Percentiles rank a stretch among this genome's conserved stretches.
Conservation (phyloP, 2,329 filamentous ascomycete genomes). For the Clarireedia hainanense region DNA sequence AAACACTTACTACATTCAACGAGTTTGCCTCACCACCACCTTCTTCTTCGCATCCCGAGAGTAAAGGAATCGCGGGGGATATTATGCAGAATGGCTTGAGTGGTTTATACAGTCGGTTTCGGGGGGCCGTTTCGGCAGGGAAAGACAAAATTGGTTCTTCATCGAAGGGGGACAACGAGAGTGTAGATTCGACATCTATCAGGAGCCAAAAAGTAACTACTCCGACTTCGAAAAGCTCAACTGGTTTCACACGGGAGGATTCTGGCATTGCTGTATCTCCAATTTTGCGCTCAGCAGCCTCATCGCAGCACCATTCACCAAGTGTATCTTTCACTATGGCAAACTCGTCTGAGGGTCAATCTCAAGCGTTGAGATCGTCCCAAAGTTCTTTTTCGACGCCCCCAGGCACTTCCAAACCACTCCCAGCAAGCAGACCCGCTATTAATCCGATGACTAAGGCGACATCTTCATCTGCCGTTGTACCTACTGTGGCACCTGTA, state of each 20-base stretch:
- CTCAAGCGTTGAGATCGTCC: slow-evolving; percentile 27
- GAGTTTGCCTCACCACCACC: slow-evolving; percentile 71
- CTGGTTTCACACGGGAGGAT: slow-evolving; percentile 35
- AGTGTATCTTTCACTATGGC: slow-evolving; percentile 24
- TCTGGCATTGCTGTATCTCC: slow-evolving; percentile 32
- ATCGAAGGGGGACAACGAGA: slow-evolving; percentile 34
- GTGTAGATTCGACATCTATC: slow-evolving; percentile 36
- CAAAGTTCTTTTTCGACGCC: slow-evolving; percentile 25
- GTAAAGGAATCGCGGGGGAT: slow-evolving; percentile 63
- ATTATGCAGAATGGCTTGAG: slow-evolving; percentile 78
- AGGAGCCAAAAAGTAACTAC: slow-evolving; percentile 33
- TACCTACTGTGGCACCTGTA: slow-evolving; percentile 40
- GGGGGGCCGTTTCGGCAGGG: slow-evolving; percentile 69
- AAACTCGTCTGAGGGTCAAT: slow-evolving; percentile 24
- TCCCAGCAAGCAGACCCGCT: slow-evolving; percentile 20
- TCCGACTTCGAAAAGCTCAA: slow-evolving; percentile 36
- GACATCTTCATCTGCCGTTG: slow-evolving; percentile 23
- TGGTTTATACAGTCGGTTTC: slow-evolving; percentile 79
- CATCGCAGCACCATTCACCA: slow-evolving; percentile 28
- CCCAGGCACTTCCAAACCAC: slow-evolving; percentile 21
- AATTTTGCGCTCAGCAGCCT: slow-evolving; percentile 22
- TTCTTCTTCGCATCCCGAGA: slow-evolving; percentile 51
- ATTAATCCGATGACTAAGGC: slow-evolving; percentile 27
- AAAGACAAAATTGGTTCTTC: slow-evolving; percentile 41
- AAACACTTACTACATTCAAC: slow-evolving; percentile 84